Evolutionary conservation across 441 rosid genomes (phyloP).

Genomic region (Pelargonium exstipulatum): DNA sequence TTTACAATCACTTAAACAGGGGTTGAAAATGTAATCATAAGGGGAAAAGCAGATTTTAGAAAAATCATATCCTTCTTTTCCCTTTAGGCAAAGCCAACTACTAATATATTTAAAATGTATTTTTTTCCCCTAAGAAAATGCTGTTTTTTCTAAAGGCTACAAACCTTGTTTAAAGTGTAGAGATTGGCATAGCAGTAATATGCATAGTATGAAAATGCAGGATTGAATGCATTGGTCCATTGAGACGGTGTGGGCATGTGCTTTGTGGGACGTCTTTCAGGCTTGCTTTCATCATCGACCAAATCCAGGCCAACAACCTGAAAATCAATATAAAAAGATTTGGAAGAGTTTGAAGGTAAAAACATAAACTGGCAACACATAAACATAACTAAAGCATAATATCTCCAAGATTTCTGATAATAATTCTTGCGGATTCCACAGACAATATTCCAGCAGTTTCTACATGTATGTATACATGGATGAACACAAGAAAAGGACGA

Average conservation of each 20-base stretch:
- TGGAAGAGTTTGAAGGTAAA: background rate
- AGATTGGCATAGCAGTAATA: constrained; percentile 96
- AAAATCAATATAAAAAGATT: constrained; percentile 15
- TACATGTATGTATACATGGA: too few species aligned
- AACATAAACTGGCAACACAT: too few species aligned
- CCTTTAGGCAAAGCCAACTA: background rate
- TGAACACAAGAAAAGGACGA: too few species aligned
- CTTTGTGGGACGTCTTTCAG: constrained; percentile 98
- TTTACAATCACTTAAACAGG: too few species aligned
- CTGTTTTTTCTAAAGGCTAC: background rate
- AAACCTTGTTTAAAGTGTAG: constrained; percentile 83
- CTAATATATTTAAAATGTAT: too few species aligned
- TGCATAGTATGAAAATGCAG: constrained; percentile 91
- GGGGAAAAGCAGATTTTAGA: background rate
- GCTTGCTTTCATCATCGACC: constrained; percentile 99
- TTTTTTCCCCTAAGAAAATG: too few species aligned
- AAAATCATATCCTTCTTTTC: background rate
- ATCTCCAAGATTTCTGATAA: too few species aligned
- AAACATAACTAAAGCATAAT: too few species aligned
- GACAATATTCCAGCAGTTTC: too few species aligned
- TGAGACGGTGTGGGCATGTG: constrained; percentile 98
- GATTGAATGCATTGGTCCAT: constrained; percentile 96
- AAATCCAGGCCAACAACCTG: constrained; percentile 98
- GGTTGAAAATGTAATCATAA: background rate
- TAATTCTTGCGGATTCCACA: too few species aligned